Evolutionary conservation across 2,329 filamentous ascomycete genomes (phyloP).

Genomic region (Cladosporium cucumerinum): DNA sequence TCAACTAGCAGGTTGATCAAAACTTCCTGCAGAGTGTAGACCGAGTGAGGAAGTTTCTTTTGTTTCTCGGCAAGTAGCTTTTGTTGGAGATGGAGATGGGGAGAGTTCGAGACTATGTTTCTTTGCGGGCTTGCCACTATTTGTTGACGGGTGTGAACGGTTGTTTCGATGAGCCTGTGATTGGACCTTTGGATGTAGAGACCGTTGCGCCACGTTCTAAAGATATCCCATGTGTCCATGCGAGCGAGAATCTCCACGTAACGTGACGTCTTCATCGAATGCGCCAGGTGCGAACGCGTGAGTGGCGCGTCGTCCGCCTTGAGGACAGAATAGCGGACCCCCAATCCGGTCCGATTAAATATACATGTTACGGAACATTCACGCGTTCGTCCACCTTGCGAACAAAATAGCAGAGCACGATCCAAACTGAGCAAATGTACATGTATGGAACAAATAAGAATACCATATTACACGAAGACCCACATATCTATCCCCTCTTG

Average conservation of each 20-base stretch:
- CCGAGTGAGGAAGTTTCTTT: neutral
- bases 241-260: neutral
- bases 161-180: neutral
- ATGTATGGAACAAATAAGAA: neutral
- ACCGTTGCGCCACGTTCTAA: neutral
- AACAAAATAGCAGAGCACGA: neutral
- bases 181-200: neutral
- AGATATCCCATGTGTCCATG: neutral
- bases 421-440: neutral
- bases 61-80: neutral
- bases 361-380: too few species aligned
- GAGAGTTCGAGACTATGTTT: neutral
- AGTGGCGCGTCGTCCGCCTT: too few species aligned
- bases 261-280: neutral
- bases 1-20: neutral
- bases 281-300: neutral
- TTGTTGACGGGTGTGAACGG: neutral
- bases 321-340: too few species aligned
- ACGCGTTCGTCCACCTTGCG: too few species aligned
- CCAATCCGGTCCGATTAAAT: too few species aligned
- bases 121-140: neutral
- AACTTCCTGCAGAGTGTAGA: neutral
- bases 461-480: neutral
- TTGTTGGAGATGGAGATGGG: neutral
- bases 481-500: slow-evolving; percentile 23